These are phyloP conservation scores for Lactifluus volemus DNA, from an alignment of 768 basidiomycete genomes.

Conservation along the genomic window DNA sequence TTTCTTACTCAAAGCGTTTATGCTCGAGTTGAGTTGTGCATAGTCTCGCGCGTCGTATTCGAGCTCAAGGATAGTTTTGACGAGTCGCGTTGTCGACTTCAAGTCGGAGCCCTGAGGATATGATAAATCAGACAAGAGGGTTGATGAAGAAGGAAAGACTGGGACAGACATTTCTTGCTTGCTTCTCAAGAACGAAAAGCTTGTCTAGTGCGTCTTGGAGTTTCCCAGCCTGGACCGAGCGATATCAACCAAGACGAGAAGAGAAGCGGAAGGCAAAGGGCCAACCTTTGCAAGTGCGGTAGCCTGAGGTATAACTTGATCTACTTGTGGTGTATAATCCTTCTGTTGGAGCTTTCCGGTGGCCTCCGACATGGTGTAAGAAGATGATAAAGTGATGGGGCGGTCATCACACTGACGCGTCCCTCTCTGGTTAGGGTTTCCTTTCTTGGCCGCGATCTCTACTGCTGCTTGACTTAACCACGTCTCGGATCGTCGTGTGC, in stretches of 20 bases:
- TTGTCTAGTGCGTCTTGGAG: slow-evolving; percentile 85
- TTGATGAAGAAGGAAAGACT: slow-evolving; percentile 9
- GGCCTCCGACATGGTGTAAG: slow-evolving; percentile 56
- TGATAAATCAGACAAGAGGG: neutral
- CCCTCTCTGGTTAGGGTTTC: slow-evolving; percentile 23
- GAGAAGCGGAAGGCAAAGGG: neutral
- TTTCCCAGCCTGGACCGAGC: slow-evolving; percentile 55
- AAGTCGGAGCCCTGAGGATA: slow-evolving; percentile 77
- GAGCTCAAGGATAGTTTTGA: slow-evolving; percentile 62
- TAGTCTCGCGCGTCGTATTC: slow-evolving; percentile 67
- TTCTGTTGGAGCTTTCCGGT: slow-evolving; percentile 70
- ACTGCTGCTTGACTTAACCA: neutral
- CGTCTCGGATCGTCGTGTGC: neutral
- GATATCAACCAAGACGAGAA: neutral
- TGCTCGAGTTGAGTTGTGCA: slow-evolving; percentile 57
- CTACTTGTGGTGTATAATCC: slow-evolving; percentile 81
- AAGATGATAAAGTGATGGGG: slow-evolving; percentile 14
- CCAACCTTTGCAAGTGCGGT: slow-evolving; percentile 63
- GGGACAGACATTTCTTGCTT: slow-evolving; percentile 77
- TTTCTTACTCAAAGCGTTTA: slow-evolving; percentile 77
- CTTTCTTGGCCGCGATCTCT: slow-evolving; percentile 10
- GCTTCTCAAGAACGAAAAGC: slow-evolving; percentile 85
- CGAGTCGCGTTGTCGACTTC: slow-evolving; percentile 80
- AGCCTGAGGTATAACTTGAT: slow-evolving; percentile 62
- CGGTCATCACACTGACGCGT: slow-evolving; percentile 28